phyloP scores from a whole-genome alignment of 2,329 filamentous ascomycete species.

The Beauveria caledonica region DNA sequence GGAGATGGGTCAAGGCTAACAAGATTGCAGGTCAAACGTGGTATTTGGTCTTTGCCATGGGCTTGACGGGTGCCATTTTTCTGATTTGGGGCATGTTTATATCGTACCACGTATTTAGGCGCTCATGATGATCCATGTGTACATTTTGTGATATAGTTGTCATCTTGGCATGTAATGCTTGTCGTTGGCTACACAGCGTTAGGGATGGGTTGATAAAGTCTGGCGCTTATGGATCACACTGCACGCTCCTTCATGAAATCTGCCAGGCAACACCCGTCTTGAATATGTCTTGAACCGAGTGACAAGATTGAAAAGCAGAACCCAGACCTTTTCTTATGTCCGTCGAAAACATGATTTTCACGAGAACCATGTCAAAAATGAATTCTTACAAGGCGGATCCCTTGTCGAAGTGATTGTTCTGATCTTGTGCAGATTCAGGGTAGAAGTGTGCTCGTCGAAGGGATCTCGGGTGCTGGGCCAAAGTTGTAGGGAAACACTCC shows the following conservation, averaged over 20 bases:
- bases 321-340: too few species aligned
- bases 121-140: constrained; percentile 20
- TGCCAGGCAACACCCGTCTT: not conserved
- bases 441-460: too few species aligned
- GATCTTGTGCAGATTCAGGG: too few species aligned
- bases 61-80: constrained; percentile 50
- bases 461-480: too few species aligned
- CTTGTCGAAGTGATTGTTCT: not conserved
- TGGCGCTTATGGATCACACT: not conserved
- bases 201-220: not conserved
- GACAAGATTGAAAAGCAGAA: too few species aligned
- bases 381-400: not conserved
- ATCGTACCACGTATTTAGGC: constrained; percentile 55
- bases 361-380: not conserved
- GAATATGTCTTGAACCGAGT: too few species aligned
- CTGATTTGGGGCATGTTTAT: constrained; percentile 62
- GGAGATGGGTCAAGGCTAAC: constrained; percentile 14
- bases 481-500: too few species aligned
- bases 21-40: constrained; percentile 45
- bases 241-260: too few species aligned
- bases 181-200: not conserved
- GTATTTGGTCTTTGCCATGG: constrained; percentile 57
- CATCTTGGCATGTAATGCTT: not conserved
- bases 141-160: not conserved
- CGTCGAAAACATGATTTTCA: too few species aligned